A percentile compares a stretch with the other conserved stretches of the same genome.
Evolutionary conservation across 495 filamentous ascomycete species (phyloP).

Genomic region (Aspergillus coremiiformis): DNA sequence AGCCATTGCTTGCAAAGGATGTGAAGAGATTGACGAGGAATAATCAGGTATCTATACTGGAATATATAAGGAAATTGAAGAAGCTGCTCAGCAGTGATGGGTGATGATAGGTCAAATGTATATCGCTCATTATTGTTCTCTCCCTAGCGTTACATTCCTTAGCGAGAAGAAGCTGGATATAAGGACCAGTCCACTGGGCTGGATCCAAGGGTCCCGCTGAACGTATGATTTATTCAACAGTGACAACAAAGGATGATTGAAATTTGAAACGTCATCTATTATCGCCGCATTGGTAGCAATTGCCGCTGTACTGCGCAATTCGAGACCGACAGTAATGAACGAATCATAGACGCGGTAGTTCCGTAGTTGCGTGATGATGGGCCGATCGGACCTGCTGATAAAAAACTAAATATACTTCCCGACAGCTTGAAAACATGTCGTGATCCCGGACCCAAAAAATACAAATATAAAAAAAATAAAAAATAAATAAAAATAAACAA

Average conservation of each 20-base stretch:
- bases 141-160: not conserved
- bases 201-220: not conserved
- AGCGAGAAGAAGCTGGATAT: not conserved
- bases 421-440: not conserved
- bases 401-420: not conserved
- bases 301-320: not conserved
- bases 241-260: not conserved
- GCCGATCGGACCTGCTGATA: not conserved
- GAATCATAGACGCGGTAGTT: not conserved
- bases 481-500: too few relatives aligned
- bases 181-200: not conserved
- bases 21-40: not conserved
- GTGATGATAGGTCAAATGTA: not conserved
- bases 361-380: not conserved
- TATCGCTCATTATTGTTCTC: not conserved
- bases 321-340: not conserved
- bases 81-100: not conserved
- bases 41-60: not conserved
- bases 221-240: not conserved
- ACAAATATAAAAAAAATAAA: too few relatives aligned
- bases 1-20: conserved; percentile 1
- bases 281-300: not conserved
- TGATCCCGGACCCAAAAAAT: too few relatives aligned
- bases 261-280: not conserved
- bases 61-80: not conserved